These are phyloP conservation scores for Gossypium aridum DNA, from an alignment of 441 rosid species.

Conservation along the genomic window DNA sequence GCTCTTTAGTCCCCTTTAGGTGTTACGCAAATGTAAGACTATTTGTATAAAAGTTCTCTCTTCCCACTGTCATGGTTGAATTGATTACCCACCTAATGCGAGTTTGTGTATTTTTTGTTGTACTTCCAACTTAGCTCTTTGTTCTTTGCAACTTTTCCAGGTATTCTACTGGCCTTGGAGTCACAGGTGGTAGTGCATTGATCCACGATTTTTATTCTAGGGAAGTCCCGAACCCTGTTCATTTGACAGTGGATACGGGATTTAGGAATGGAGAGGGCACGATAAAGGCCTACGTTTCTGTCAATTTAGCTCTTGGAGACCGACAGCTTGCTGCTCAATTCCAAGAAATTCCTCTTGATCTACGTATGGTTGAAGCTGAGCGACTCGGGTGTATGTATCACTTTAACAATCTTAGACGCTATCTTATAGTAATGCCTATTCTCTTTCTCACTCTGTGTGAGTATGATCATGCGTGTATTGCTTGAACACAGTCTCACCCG, in stretches of 20 bases:
- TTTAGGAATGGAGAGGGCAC: constrained; percentile 71
- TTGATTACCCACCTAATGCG: background rate
- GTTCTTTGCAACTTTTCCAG: constrained; percentile 25
- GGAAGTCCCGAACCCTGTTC: constrained; percentile 84
- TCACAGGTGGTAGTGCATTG: constrained; percentile 84
- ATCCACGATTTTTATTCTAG: constrained; percentile 94
- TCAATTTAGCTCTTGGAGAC: constrained; percentile 76
- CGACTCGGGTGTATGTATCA: constrained; percentile 76
- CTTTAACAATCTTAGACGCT: background rate
- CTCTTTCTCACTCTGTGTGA: background rate
- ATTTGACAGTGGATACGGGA: constrained; percentile 81
- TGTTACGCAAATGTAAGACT: background rate
- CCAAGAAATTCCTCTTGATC: constrained; percentile 94
- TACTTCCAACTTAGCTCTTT: background rate
- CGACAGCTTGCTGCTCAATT: constrained; percentile 84
- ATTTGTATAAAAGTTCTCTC: background rate
- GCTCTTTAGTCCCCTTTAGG: background rate
- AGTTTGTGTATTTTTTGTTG: background rate
- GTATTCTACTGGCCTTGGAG: constrained; percentile 94
- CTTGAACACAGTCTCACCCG: background rate
- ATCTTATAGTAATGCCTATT: background rate
- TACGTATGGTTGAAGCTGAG: constrained; percentile 90
- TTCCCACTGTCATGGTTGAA: background rate
- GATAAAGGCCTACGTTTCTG: constrained; percentile 73
- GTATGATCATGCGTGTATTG: background rate